phyloP scores from a whole-genome alignment of 179 eudicot species.

The Monotropa hypopitys region DNA sequence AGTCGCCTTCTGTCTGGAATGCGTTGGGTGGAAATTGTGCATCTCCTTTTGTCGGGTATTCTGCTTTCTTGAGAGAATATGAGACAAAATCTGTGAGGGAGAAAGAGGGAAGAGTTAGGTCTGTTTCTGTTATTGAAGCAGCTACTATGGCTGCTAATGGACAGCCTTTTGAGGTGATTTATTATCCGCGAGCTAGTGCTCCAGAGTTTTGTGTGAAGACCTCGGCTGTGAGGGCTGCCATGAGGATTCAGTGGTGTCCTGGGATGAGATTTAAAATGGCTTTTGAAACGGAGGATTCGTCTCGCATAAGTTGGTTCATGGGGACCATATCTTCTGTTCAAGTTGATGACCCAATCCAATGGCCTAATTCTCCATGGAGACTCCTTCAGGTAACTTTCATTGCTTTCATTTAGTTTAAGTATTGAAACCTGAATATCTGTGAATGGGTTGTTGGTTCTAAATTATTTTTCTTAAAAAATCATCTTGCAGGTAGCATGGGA shows the following conservation, averaged over 20 bases:
- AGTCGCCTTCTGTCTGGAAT: slow-evolving; percentile 56
- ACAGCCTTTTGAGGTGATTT: slow-evolving; percentile 72
- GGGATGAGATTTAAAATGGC: slow-evolving; percentile 98
- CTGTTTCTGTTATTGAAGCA: slow-evolving; percentile 55
- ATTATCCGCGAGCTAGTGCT: slow-evolving; percentile 77
- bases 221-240: slow-evolving; percentile 47
- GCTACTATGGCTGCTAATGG: slow-evolving; percentile 50
- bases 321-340: slow-evolving; percentile 73
- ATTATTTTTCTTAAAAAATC: too few relatives aligned
- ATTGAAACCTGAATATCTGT: too few relatives aligned
- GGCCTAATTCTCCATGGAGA: slow-evolving; percentile 96
- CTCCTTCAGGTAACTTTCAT: slow-evolving; percentile 97
- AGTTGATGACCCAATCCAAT: slow-evolving; percentile 59
- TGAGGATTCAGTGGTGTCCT: slow-evolving; percentile 69
- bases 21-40: slow-evolving; percentile 22
- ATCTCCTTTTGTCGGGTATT: slow-evolving; percentile 38
- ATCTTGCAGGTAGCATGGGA: slow-evolving; percentile 73
- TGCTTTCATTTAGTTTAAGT: too few relatives aligned
- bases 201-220: slow-evolving; percentile 81
- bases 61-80: slow-evolving; percentile 55
- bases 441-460: too few relatives aligned
- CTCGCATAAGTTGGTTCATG: slow-evolving; percentile 89
- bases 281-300: slow-evolving; percentile 89
- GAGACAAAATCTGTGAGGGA: too few relatives aligned
- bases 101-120: slow-evolving; percentile 49